Evolutionary conservation across 257 asterid species (phyloP).

Genomic region (Jasminum sambac): DNA sequence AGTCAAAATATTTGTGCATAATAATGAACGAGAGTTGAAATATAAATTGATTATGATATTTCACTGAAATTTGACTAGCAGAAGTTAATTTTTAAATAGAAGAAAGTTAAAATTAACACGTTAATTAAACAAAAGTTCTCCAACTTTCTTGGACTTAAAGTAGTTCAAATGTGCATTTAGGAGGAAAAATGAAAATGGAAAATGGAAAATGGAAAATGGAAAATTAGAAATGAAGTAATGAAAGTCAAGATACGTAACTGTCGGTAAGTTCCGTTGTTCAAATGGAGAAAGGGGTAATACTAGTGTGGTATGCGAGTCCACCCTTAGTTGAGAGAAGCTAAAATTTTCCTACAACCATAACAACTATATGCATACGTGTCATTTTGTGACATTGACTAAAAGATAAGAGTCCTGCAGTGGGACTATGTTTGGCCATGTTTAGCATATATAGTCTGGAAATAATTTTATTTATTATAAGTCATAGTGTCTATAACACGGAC

Average conservation of each 20-base stretch:
- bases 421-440: neutral
- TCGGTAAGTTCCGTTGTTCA: neutral
- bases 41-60: too few relatives aligned
- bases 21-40: too few relatives aligned
- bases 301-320: constrained; percentile 11
- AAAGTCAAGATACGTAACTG: neutral
- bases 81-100: too few relatives aligned
- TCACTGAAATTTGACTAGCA: too few relatives aligned
- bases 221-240: too few relatives aligned
- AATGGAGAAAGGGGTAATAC: neutral
- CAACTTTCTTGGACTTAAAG: neutral
- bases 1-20: too few relatives aligned
- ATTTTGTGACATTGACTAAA: neutral
- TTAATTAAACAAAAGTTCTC: neutral
- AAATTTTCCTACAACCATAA: constrained; percentile 23
- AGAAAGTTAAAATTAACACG: neutral
- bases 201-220: too few relatives aligned
- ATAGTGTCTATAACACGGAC: too few relatives aligned
- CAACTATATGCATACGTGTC: constrained; percentile 30
- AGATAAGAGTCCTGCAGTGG: neutral
- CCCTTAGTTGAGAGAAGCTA: constrained; percentile 23
- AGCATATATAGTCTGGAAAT: neutral
- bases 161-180: neutral
- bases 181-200: too few relatives aligned
- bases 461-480: too few relatives aligned